Evolutionary conservation across 1,284 basidiomycete genomes (phyloP).

Genomic region (Pterulicium gracile): DNA sequence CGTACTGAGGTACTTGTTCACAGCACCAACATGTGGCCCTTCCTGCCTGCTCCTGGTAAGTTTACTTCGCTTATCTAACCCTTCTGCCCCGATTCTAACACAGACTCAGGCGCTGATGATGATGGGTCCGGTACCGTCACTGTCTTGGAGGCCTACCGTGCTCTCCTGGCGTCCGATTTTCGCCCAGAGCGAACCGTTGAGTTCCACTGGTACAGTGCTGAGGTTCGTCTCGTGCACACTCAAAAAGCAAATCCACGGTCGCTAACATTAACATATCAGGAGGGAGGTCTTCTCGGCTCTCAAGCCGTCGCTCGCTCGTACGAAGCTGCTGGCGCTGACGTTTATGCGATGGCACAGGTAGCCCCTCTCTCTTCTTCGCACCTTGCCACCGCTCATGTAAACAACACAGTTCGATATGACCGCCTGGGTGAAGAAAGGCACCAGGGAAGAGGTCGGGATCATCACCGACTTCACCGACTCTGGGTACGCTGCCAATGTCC

Average conservation of each 20-base stretch:
- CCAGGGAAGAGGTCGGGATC: constrained; percentile 80
- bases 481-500: constrained; percentile 24
- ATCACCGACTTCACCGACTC: constrained; percentile 83
- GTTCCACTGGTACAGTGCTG: constrained; percentile 95
- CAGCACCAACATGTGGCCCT: constrained; percentile 82
- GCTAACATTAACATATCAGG: constrained; percentile 34
- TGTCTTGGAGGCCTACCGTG: constrained; percentile 84
- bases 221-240: constrained; percentile 32
- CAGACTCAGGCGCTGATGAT: constrained; percentile 31
- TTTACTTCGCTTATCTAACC: constrained; percentile 8
- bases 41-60: constrained; percentile 78
- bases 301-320: constrained; percentile 86
- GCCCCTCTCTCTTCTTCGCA: constrained; percentile 10
- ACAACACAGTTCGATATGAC: constrained; percentile 79
- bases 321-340: constrained; percentile 47
- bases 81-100: constrained; percentile 8
- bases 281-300: constrained; percentile 90
- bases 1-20: constrained; percentile 10
- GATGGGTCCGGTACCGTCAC: constrained; percentile 90
- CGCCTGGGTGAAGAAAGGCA: constrained; percentile 91
- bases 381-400: constrained; percentile 6
- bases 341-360: constrained; percentile 86
- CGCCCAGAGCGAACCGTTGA: constrained; percentile 73
- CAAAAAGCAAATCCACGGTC: neutral
- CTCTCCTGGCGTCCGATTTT: constrained; percentile 72